Percentiles rank a stretch among this genome's conserved stretches.
phyloP scores from a whole-genome alignment of 108 stramenopile species.

The Nitzschia inconspicua region DNA sequence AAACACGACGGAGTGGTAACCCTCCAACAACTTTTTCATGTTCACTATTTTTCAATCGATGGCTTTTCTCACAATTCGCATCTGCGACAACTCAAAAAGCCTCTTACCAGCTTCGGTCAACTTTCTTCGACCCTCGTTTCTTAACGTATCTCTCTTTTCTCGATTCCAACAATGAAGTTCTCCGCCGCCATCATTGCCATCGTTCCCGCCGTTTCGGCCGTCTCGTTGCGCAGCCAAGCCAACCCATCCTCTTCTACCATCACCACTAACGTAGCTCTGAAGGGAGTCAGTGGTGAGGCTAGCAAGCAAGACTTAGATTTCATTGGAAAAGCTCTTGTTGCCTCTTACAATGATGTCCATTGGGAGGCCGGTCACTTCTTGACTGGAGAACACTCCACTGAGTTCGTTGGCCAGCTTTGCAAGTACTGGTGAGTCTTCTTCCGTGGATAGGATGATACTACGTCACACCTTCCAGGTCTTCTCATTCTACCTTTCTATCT shows the following conservation, averaged over 20 bases:
- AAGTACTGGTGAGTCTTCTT: not conserved
- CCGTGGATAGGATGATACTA: not conserved
- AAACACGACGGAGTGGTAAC: no score
- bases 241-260: not conserved
- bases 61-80: no score
- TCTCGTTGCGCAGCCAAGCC: not conserved
- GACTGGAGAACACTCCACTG: not conserved
- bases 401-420: not conserved
- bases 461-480: not conserved
- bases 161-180: conserved; percentile 5
- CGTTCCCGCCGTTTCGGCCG: not conserved
- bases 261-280: not conserved
- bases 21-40: no score
- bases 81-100: no score
- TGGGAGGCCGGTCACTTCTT: conserved; percentile 9
- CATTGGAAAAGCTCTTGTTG: conserved; percentile 11
- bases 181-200: not conserved
- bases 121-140: no score
- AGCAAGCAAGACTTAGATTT: conserved; percentile 6
- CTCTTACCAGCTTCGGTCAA: no score
- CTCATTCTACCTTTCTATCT: not conserved
- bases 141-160: no score
- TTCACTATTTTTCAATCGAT: no score
- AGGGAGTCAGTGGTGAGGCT: conserved; percentile 3
- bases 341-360: conserved; percentile 12